Conservation (phyloP, 768 basidiomycete species). For the Boletus rubescentipes region DNA sequence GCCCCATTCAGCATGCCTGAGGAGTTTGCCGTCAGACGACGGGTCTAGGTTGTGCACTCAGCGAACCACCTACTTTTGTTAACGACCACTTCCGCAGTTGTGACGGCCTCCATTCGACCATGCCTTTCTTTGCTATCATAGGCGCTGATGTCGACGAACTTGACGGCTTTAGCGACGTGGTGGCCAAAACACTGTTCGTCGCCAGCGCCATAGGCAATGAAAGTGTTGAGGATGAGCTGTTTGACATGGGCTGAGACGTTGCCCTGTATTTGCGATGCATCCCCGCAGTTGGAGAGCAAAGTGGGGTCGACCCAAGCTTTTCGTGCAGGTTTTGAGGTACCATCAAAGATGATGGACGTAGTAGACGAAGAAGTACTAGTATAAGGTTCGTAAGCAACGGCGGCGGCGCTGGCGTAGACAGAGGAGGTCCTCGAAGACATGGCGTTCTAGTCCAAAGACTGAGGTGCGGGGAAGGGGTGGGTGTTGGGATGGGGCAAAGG, state of each 20-base stretch:
- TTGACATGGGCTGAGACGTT: slow-evolving; percentile 64
- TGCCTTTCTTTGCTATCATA: slow-evolving; percentile 46
- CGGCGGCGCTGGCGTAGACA: slow-evolving; percentile 28
- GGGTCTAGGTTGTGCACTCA: background rate
- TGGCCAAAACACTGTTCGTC: slow-evolving; percentile 60
- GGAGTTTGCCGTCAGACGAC: slow-evolving; percentile 2
- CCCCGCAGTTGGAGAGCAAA: slow-evolving; percentile 56
- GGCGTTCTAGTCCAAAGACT: background rate
- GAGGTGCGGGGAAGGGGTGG: slow-evolving; percentile 1
- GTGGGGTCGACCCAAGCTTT: slow-evolving; percentile 67
- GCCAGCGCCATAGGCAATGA: slow-evolving; percentile 70
- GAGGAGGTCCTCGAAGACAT: slow-evolving; percentile 31
- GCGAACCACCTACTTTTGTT: slow-evolving; percentile 49
- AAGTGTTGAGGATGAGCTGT: slow-evolving; percentile 65
- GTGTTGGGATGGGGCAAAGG: slow-evolving; percentile 1
- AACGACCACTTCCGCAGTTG: slow-evolving; percentile 61
- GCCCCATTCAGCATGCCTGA: slow-evolving; percentile 75
- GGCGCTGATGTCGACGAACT: slow-evolving; percentile 58
- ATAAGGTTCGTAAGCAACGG: slow-evolving; percentile 29
- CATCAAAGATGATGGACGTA: slow-evolving; percentile 29
- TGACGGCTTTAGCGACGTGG: slow-evolving; percentile 56
- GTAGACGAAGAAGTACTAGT: slow-evolving; percentile 18
- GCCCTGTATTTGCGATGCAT: slow-evolving; percentile 57
- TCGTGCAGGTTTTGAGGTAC: slow-evolving; percentile 20
- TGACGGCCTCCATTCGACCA: slow-evolving; percentile 57